Evolutionary conservation across 768 basidiomycete genomes (phyloP).

Genomic region (Pseudohyphozyma bogoriensis): DNA sequence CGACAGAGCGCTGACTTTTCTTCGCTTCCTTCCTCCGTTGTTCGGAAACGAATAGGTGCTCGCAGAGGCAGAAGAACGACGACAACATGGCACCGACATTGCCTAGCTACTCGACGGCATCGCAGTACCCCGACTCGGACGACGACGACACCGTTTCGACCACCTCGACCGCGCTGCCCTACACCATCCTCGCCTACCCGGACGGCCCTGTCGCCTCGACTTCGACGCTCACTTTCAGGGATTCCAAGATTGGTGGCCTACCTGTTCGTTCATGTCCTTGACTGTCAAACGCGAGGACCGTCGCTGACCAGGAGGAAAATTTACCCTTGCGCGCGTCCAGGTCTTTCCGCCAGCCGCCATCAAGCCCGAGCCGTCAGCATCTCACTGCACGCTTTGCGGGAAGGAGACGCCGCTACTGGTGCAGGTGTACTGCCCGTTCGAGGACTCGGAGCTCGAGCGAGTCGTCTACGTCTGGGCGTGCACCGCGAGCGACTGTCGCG

Average conservation of each 20-base stretch:
- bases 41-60: not conserved
- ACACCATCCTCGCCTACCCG: slow-evolving; percentile 19
- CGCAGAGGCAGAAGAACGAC: not conserved
- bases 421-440: slow-evolving; percentile 84
- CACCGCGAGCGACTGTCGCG: slow-evolving; percentile 57
- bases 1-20: not conserved
- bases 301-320: no score
- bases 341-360: slow-evolving; percentile 9
- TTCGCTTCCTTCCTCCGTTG: not conserved
- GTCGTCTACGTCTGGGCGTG: slow-evolving; percentile 81
- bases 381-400: slow-evolving; percentile 56
- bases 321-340: no score
- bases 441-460: slow-evolving; percentile 72
- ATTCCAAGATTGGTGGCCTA: slow-evolving; percentile 17
- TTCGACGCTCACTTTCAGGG: slow-evolving; percentile 4
- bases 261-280: slow-evolving; percentile 10
- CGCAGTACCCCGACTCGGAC: slow-evolving; percentile 19
- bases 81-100: slow-evolving; percentile 9
- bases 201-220: slow-evolving; percentile 13
- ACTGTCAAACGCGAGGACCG: not conserved
- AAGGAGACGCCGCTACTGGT: slow-evolving; percentile 68
- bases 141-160: slow-evolving; percentile 16
- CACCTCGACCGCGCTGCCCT: slow-evolving; percentile 4
- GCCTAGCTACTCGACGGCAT: slow-evolving; percentile 1
- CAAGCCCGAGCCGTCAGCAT: not conserved